Conservation (phyloP, 768 basidiomycete species). For the Mycena metata region DNA sequence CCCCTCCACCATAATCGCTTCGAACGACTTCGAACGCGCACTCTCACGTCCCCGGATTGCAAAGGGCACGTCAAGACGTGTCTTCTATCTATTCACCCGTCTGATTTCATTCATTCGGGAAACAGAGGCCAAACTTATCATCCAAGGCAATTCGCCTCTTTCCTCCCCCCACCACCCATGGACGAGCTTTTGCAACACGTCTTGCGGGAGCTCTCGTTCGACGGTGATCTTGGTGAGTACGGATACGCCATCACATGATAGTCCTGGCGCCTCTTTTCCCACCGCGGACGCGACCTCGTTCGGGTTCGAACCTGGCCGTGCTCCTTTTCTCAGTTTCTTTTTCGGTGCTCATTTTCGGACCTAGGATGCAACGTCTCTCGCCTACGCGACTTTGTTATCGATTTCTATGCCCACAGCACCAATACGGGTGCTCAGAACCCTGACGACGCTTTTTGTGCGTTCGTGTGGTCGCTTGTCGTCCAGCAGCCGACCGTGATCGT, state of each 20-base stretch:
- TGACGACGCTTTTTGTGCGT: constrained; percentile 83
- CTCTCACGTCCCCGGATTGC: too few species aligned
- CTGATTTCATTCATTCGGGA: too few species aligned
- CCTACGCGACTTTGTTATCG: constrained; percentile 75
- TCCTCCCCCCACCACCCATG: constrained; percentile 58
- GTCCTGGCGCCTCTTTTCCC: constrained; percentile 42
- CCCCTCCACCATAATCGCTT: too few species aligned
- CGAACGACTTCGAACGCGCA: too few species aligned
- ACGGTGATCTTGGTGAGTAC: constrained; percentile 88
- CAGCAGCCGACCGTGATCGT: constrained; percentile 82
- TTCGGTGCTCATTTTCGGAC: constrained; percentile 30
- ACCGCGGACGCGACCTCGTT: constrained; percentile 34
- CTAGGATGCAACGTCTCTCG: constrained; percentile 83
- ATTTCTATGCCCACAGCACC: constrained; percentile 68
- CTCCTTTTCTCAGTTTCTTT: constrained; percentile 32
- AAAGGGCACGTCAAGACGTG: too few species aligned
- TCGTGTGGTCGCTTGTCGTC: constrained; percentile 86
- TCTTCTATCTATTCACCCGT: too few species aligned
- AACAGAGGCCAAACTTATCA: background rate
- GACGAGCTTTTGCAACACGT: constrained; percentile 90
- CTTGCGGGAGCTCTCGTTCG: constrained; percentile 89
- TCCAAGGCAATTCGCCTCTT: constrained; percentile 3
- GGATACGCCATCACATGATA: constrained; percentile 48
- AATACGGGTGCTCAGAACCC: constrained; percentile 64
- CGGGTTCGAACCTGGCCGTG: constrained; percentile 29